Base-by-base conservation (phyloP, 192 early-diverging fungal genomes). In the Phycomyces nitens region DNA sequence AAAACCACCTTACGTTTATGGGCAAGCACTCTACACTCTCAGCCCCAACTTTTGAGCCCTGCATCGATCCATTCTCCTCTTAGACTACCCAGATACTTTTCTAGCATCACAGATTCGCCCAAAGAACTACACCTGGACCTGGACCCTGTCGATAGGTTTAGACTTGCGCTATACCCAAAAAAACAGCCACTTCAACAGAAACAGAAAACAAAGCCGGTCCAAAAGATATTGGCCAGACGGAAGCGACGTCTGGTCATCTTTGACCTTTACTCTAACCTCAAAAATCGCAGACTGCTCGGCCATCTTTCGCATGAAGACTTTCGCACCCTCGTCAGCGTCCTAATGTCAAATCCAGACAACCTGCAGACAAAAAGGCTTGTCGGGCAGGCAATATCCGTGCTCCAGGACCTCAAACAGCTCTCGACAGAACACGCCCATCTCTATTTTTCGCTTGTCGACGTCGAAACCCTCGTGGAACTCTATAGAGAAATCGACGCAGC, bases 271-370 rank as follows among this genome's bases (percentile, higher is more conserved):
- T 3, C 18, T 47, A 11, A 47, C 12, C 44, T 47, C 18, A 14
- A 18, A 47, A 14, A 47, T 3, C 18, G 12, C 3, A 47, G 18
- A n/a, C 44, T 47, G 14, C 34, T 58, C 26, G 16, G 6, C 7
- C 57, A 58, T 21, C 57, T 58, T 3, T 15, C 57, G 14, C 10
- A 43, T 22, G 57, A 58, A 39, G 57, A 58, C 57, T 22, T 58
- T 14, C 57, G 57, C 21, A 29, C 57, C 26, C 57, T 58, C 1
- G 29, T 58, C 18, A 10, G 12, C 10, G 3, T 34, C 7, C 57
- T 43, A 1, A 21, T 29, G 38, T 16, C 57, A 2, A 58, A 38
- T 18, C 42, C 57, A 12, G 21, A 58, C 34, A 34, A 38, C 10
- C 20, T 12, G 3, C 20, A 21, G 7, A 12, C 44, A n/a, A 47